Percentiles rank a stretch among this genome's conserved stretches.
Evolutionary conservation across 225 moss, liverwort and hornwort genomes (phyloP).

Genomic region (Ulota crispa): DNA sequence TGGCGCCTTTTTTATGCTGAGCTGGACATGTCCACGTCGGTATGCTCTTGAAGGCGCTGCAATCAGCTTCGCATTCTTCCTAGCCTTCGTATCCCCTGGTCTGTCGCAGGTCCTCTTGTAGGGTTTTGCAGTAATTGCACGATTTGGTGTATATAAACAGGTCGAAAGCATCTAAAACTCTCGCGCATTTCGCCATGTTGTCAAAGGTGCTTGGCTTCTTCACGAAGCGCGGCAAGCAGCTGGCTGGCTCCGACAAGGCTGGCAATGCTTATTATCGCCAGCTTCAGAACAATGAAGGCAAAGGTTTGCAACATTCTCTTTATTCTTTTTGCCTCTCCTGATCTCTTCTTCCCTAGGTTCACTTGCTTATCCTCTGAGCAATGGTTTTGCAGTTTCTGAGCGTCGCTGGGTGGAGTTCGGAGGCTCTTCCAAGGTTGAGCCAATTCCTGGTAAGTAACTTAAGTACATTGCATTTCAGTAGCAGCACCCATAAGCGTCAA

Average conservation of each 20-base stretch:
- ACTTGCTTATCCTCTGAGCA: not conserved
- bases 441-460: conserved; percentile 45
- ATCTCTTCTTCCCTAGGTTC: not conserved
- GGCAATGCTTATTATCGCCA: conserved; percentile 54
- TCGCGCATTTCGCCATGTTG: conserved; percentile 29
- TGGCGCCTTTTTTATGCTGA: conserved; percentile 2
- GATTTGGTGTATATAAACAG: not conserved
- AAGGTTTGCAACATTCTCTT: conserved; percentile 8
- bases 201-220: conserved; percentile 52
- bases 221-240: conserved; percentile 50
- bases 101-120: not conserved
- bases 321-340: not conserved
- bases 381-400: conserved; percentile 33
- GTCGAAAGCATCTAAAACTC: not conserved
- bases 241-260: conserved; percentile 50
- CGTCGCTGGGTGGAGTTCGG: conserved; percentile 59
- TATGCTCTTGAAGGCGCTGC: not conserved
- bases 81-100: not conserved
- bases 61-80: not conserved
- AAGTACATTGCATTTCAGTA: conserved; percentile 2
- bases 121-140: not conserved
- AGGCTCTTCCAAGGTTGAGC: conserved; percentile 38
- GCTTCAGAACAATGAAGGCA: conserved; percentile 24
- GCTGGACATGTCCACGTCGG: conserved; percentile 21
- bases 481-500: too few species aligned